These are phyloP conservation scores for Zymoseptoria pseudotritici DNA, from an alignment of 2,329 filamentous ascomycete genomes.

Conservation along the genomic window DNA sequence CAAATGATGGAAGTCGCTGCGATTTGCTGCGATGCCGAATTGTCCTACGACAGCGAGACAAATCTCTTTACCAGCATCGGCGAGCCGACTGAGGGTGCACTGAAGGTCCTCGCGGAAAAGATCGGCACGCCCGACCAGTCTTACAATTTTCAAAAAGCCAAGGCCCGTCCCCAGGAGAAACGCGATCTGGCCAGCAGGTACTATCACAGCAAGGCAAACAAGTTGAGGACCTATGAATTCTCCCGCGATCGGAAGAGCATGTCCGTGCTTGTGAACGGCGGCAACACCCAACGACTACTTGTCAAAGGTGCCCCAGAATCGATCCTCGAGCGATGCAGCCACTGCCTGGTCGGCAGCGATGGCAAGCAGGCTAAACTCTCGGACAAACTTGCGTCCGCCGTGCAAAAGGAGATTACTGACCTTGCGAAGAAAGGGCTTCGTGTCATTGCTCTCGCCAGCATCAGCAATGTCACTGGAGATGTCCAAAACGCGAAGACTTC, in stretches of 20 bases:
- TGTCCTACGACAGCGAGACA: constrained; percentile 73
- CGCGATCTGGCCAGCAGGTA: constrained; percentile 75
- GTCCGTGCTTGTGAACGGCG: constrained; percentile 80
- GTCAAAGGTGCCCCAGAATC: constrained; percentile 97
- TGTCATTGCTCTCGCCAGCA: constrained; percentile 83
- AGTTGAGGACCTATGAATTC: constrained; percentile 88
- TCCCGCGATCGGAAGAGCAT: constrained; percentile 98
- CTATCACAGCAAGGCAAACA: constrained; percentile 69
- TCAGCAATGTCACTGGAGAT: constrained; percentile 67
- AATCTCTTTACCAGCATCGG: constrained; percentile 74
- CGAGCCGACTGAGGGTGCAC: constrained; percentile 89
- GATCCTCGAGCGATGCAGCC: constrained; percentile 83
- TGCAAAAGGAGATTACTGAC: constrained; percentile 73
- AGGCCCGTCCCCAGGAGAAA: constrained; percentile 49
- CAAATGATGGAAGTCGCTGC: constrained; percentile 66
- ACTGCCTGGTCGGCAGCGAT: constrained; percentile 67
- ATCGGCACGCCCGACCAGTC: constrained; percentile 70
- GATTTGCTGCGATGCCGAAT: constrained; percentile 81
- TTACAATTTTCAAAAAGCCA: constrained; percentile 46
- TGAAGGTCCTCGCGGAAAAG: constrained; percentile 88
- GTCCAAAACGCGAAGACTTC: constrained; percentile 68
- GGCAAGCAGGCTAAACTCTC: constrained; percentile 70
- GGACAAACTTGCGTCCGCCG: constrained; percentile 58
- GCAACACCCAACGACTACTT: constrained; percentile 67
- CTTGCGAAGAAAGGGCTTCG: constrained; percentile 91